A percentile compares a stretch with the other conserved stretches of the same genome.
phyloP scores from a whole-genome alignment of 2,329 filamentous ascomycete genomes.

The Metarhizium guizhouense region DNA sequence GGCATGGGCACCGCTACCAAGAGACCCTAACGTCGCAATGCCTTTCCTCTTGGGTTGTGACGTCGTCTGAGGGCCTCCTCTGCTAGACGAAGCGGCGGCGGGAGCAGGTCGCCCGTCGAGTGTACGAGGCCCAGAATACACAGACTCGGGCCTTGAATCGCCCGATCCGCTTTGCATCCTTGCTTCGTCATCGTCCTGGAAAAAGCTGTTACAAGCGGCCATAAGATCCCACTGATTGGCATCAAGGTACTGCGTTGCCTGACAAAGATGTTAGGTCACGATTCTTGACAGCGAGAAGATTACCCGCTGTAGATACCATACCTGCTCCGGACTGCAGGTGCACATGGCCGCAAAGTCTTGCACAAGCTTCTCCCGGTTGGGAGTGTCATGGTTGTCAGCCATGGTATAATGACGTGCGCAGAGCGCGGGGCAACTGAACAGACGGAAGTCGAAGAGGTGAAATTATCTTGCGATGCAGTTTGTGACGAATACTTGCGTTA shows the following conservation, averaged over 20 bases:
- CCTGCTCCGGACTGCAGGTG: constrained; percentile 5
- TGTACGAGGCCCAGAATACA: constrained; percentile 53
- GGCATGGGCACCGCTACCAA: constrained; percentile 37
- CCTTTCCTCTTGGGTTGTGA: constrained; percentile 46
- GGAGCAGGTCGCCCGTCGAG: constrained; percentile 54
- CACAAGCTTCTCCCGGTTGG: constrained; percentile 5
- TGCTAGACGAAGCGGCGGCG: constrained; percentile 19
- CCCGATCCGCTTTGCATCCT: constrained; percentile 25
- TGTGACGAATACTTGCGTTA: too few species aligned
- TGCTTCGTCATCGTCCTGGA: constrained; percentile 44
- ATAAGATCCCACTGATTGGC: constrained; percentile 59
- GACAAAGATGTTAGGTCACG: neutral
- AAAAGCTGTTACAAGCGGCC: constrained; percentile 54
- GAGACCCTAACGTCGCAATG: constrained; percentile 50
- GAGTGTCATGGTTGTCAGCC: neutral
- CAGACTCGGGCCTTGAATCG: constrained; percentile 15
- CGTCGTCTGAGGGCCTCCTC: constrained; percentile 22
- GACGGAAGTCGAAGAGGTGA: neutral
- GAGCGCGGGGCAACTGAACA: neutral
- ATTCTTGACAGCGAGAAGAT: too few species aligned
- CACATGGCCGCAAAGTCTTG: constrained; percentile 5
- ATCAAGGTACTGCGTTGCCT: constrained; percentile 61
- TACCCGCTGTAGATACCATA: neutral
- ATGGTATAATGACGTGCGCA: neutral
- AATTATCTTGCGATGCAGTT: too few species aligned